These are phyloP conservation scores for Lactarius sp. DNA, from an alignment of 768 basidiomycete genomes.

Conservation along the genomic window DNA sequence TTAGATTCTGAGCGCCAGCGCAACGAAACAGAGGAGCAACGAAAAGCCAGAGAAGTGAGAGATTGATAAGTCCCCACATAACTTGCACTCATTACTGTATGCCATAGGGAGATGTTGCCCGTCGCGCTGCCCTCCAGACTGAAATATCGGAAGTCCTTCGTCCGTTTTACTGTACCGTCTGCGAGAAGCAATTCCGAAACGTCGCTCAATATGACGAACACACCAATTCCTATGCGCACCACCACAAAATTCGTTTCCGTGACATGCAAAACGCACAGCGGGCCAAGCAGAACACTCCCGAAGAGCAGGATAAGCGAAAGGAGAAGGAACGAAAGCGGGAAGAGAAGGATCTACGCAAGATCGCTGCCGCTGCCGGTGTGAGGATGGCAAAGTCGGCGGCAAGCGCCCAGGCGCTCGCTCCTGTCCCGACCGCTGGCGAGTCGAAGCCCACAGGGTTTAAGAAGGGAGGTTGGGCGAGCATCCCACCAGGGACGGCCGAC, in stretches of 20 bases:
- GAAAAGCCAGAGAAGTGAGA: constrained; percentile 62
- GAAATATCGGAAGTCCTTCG: constrained; percentile 65
- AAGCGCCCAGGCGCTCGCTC: constrained; percentile 27
- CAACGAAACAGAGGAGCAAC: constrained; percentile 76
- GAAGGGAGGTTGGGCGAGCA: constrained; percentile 21
- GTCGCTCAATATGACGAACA: constrained; percentile 88
- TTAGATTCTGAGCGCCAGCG: constrained; percentile 78
- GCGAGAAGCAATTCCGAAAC: constrained; percentile 84
- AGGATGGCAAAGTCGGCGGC: constrained; percentile 44
- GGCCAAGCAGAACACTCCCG: constrained; percentile 48
- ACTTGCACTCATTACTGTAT: not conserved
- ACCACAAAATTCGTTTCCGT: constrained; percentile 75
- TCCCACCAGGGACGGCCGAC: constrained; percentile 3
- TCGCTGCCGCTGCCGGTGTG: constrained; percentile 78
- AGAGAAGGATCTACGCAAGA: constrained; percentile 79
- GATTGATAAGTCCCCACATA: not conserved
- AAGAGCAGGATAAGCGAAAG: constrained; percentile 67
- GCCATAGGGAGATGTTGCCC: constrained; percentile 56
- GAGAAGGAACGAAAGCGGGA: constrained; percentile 85
- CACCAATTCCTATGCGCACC: constrained; percentile 84
- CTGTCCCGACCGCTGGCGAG: constrained; percentile 19
- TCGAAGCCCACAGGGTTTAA: constrained; percentile 35
- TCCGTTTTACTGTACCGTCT: constrained; percentile 76
- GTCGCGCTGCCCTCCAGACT: constrained; percentile 56
- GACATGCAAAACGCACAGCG: constrained; percentile 78